phyloP scores from a whole-genome alignment of 257 asterid species.

The Jasminum sambac region DNA sequence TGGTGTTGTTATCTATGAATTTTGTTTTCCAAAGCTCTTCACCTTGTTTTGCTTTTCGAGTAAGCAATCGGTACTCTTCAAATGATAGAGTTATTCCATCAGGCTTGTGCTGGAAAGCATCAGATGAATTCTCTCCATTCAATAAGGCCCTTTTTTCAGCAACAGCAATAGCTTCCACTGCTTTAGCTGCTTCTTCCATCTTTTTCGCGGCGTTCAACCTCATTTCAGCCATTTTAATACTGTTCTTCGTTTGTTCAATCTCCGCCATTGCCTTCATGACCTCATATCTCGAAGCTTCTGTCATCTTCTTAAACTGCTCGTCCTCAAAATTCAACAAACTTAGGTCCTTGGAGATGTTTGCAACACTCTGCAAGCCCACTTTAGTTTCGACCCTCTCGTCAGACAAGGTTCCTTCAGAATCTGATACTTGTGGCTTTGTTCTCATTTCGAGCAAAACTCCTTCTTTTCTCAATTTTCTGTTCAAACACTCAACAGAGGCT shows the following conservation, averaged over 20 bases:
- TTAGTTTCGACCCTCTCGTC: neutral
- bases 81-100: constrained; percentile 64
- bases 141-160: constrained; percentile 42
- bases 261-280: constrained; percentile 86
- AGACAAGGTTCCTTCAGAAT: constrained; percentile 17
- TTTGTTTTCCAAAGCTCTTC: constrained; percentile 66
- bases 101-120: constrained; percentile 22
- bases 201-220: constrained; percentile 85
- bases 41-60: constrained; percentile 53
- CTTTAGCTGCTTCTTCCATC: constrained; percentile 92
- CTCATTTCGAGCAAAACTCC: constrained; percentile 33
- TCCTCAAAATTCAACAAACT: constrained; percentile 48
- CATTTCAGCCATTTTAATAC: constrained; percentile 90
- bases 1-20: constrained; percentile 45
- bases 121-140: constrained; percentile 25
- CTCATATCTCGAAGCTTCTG: constrained; percentile 86
- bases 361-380: constrained; percentile 11
- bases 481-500: constrained; percentile 78
- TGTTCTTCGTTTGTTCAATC: constrained; percentile 74
- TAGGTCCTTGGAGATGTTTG: constrained; percentile 17
- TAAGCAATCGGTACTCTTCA: constrained; percentile 65
- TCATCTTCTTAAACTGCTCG: constrained; percentile 84
- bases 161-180: constrained; percentile 71
- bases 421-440: constrained; percentile 24
- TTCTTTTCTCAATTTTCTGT: constrained; percentile 55